Conservation (phyloP, 2,329 filamentous ascomycete species). For the Coniochaeta hoffmannii region DNA sequence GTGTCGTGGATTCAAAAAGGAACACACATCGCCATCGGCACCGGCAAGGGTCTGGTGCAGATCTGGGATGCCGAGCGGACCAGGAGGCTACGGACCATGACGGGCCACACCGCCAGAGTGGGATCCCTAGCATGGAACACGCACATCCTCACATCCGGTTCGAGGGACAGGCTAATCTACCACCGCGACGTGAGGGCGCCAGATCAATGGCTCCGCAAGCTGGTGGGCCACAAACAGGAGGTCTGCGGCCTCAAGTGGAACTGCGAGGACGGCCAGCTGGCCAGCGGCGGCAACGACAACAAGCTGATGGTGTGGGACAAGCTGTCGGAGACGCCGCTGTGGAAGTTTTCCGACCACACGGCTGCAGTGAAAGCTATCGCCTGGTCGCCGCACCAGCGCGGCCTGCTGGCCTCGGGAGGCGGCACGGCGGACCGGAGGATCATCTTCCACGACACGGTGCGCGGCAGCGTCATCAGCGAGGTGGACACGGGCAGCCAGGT, state of each 20-base stretch:
- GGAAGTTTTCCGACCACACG: conserved; percentile 90
- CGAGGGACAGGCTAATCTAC: conserved; percentile 85
- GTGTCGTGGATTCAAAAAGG: conserved; percentile 98
- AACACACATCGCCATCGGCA: conserved; percentile 91
- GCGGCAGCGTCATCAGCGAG: conserved; percentile 74
- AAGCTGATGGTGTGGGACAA: conserved; percentile 99
- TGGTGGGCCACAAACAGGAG: conserved; percentile 95
- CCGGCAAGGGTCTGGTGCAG: conserved; percentile 87
- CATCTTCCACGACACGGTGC: conserved; percentile 94
- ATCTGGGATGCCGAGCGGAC: conserved; percentile 94
- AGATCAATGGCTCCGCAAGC: conserved; percentile 79
- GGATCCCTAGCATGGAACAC: conserved; percentile 96
- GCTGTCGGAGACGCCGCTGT: conserved; percentile 81
- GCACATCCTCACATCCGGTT: conserved; percentile 93
- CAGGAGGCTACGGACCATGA: conserved; percentile 87
- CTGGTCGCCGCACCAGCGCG: conserved; percentile 94
- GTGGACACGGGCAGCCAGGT: conserved; percentile 97
- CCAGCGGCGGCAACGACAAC: conserved; percentile 96
- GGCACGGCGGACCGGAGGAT: conserved; percentile 94
- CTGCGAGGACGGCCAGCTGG: conserved; percentile 87
- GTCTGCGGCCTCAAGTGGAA: conserved; percentile 98
- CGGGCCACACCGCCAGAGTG: conserved; percentile 86
- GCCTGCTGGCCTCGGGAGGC: conserved; percentile 88
- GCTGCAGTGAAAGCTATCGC: conserved; percentile 96
- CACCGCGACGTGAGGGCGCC: conserved; percentile 92